These are phyloP conservation scores for Tarenaya hassleriana DNA, from an alignment of 345 rosid species.

Conservation along the genomic window DNA sequence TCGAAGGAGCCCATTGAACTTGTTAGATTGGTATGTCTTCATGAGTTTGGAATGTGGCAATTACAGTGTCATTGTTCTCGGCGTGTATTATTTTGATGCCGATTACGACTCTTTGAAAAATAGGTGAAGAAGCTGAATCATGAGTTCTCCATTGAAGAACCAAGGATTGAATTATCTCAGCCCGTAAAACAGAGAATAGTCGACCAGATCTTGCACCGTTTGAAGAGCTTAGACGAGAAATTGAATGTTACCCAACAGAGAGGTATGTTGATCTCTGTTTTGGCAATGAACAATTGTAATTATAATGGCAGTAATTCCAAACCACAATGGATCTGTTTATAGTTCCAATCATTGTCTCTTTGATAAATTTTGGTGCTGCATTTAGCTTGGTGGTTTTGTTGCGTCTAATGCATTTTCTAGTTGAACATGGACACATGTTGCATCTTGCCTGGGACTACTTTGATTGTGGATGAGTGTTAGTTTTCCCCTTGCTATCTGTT, in stretches of 20 bases:
- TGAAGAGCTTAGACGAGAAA: conserved; percentile 41
- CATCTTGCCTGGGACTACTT: too few relatives aligned
- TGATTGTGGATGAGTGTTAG: too few relatives aligned
- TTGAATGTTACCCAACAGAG: conserved; percentile 43
- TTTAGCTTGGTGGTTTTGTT: too few relatives aligned
- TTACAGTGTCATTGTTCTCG: conserved; percentile 1
- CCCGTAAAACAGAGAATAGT: conserved; percentile 48
- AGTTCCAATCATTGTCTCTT: too few relatives aligned
- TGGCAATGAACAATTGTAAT: conserved; percentile 7
- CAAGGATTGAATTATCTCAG: conserved; percentile 39
- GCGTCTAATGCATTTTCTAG: too few relatives aligned
- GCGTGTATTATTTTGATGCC: not conserved
- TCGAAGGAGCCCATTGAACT: conserved; percentile 57
- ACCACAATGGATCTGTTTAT: too few relatives aligned
- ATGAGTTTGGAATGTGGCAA: not conserved
- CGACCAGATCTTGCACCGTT: conserved; percentile 58
- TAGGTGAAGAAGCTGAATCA: conserved; percentile 60
- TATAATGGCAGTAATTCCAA: too few relatives aligned
- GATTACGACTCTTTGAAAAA: not conserved
- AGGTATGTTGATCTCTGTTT: conserved; percentile 45
- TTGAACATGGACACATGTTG: too few relatives aligned
- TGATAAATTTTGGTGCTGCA: too few relatives aligned
- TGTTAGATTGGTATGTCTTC: conserved; percentile 46
- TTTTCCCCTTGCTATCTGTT: too few relatives aligned
- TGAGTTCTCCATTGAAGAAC: conserved; percentile 35